Evolutionary conservation across 805 yeast species (phyloP), one percentile per base, ranked within the genome.

Genomic region (Aciculoconidium aculeatum): DNA sequence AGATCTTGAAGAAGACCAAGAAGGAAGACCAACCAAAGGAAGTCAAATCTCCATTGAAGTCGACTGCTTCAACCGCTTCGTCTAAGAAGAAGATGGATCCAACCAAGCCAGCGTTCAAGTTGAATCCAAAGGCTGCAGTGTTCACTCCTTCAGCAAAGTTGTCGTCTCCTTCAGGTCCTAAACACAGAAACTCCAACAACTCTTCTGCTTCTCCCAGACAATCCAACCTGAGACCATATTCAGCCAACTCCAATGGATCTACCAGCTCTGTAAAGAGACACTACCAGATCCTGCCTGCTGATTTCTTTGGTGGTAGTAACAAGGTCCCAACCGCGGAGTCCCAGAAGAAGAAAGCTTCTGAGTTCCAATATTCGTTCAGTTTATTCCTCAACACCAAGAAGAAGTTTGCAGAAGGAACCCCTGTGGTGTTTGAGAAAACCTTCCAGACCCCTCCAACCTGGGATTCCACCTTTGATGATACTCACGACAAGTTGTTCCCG

Each of bases 381-480:
- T 56, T 78, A 40, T 71, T 80, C 37, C 39, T 63, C 11, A 65
- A 70, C 15, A 63, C 74, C 4, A 66, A 66, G 32, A 53, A 37
- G 41, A 52, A 36, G 35, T 47, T 44, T 29, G 44, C 44, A 42
- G 57, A 54, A 21, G 24, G 39, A 2, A 34, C 47, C 4, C 51
- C 57, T 9, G 42, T 53, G 6, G 39, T 42, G 4, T 61, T 78
- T 36, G 87, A 78, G 41, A 74, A 65, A 42, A 77, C 92, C 5
- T 84, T 71, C 51, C 65, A 66, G 22, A 79, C 90, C 0, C 78
- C 84, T 7, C 94, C 94, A 29, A 79, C 88, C 0, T 83, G 94
- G 94, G 64, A 67, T 13, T 58, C 69, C 27, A 74, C 77, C 3
- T 53, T 70, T 14, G 81, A 74, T 24, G 76, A 71, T 34, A 64